Evolutionary conservation across 2,329 filamentous ascomycete species (phyloP).

Genomic region (Scedosporium aurantiacum): DNA sequence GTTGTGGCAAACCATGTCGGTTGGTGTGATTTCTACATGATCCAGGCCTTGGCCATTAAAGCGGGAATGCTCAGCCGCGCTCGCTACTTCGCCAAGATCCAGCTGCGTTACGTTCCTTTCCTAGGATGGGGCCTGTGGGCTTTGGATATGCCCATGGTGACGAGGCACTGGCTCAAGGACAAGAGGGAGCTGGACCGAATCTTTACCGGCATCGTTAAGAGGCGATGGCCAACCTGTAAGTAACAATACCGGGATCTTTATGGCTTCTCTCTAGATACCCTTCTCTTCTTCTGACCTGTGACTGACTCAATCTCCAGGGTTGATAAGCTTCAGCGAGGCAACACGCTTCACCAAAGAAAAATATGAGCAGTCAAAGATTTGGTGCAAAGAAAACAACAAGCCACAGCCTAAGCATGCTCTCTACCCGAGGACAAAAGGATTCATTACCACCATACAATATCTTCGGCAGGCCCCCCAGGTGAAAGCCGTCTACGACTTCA

Average conservation of each 20-base stretch:
- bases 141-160: constrained; percentile 54
- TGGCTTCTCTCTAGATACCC: too few relatives aligned
- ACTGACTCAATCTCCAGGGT: constrained; percentile 30
- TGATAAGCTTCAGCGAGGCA: constrained; percentile 54
- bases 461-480: constrained; percentile 38
- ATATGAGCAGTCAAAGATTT: constrained; percentile 36
- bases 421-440: constrained; percentile 50
- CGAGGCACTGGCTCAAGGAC: constrained; percentile 47
- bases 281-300: not conserved
- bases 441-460: constrained; percentile 47
- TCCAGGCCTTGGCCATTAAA: constrained; percentile 43
- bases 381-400: constrained; percentile 38
- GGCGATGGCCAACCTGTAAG: constrained; percentile 47
- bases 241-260: not conserved
- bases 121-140: constrained; percentile 54
- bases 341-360: constrained; percentile 46
- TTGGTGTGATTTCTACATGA: constrained; percentile 55
- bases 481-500: constrained; percentile 43
- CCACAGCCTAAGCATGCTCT: constrained; percentile 45
- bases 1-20: constrained; percentile 49
- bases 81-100: constrained; percentile 51
- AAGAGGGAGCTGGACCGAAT: constrained; percentile 43
- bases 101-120: constrained; percentile 47
- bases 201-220: constrained; percentile 40
- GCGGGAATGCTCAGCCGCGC: constrained; percentile 49